phyloP scores from a whole-genome alignment of 768 basidiomycete genomes.

The Kwoniella pini region DNA sequence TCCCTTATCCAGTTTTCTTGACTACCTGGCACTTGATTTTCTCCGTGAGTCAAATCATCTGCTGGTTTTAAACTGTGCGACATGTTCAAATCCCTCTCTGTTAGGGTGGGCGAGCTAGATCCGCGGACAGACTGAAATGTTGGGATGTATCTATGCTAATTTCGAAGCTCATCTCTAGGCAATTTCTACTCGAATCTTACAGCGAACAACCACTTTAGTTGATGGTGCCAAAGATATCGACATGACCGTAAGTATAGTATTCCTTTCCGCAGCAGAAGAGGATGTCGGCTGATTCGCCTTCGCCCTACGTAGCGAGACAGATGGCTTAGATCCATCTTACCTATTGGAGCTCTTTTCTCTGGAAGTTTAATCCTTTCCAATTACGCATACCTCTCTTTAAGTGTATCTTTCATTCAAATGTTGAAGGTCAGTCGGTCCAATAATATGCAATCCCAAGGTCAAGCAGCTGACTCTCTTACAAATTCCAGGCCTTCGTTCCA shows the following conservation, averaged over 20 bases:
- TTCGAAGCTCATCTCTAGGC: too few relatives aligned
- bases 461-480: too few relatives aligned
- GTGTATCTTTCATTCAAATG: constrained; percentile 97
- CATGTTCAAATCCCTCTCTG: too few relatives aligned
- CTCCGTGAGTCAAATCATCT: constrained; percentile 60
- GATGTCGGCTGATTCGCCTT: background rate
- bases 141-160: too few relatives aligned
- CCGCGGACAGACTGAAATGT: too few relatives aligned
- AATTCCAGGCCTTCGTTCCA: constrained; percentile 50
- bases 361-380: constrained; percentile 90
- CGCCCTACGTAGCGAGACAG: constrained; percentile 42
- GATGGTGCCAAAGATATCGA: constrained; percentile 57
- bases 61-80: too few relatives aligned
- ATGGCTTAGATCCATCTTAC: constrained; percentile 82
- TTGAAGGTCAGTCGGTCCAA: constrained; percentile 76
- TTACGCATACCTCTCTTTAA: constrained; percentile 85
- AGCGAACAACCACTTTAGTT: constrained; percentile 51
- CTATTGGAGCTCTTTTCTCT: constrained; percentile 91
- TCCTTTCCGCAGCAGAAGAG: background rate
- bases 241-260: constrained; percentile 60
- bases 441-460: too few relatives aligned
- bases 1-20: constrained; percentile 88
- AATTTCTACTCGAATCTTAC: constrained; percentile 47
- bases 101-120: too few relatives aligned
- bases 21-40: constrained; percentile 82